Evolutionary conservation across 305 asterid species (phyloP), one percentile per base, ranked within the genome.

Genomic region (Solanum hybrid): DNA sequence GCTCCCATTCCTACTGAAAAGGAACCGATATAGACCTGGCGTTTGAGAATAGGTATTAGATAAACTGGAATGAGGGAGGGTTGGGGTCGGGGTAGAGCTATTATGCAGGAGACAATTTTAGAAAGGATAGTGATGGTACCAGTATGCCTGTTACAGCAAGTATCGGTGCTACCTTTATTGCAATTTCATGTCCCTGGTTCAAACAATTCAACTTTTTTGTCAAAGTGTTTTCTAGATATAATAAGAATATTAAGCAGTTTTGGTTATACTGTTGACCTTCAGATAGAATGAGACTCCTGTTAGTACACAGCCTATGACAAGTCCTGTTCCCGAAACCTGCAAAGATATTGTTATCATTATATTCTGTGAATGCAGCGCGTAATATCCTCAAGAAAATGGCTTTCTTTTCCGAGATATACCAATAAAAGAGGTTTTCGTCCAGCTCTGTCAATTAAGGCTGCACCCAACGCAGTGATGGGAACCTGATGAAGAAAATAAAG

Each of bases 1-100:
- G 99, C 99, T 90, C 98, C 99, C 99, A 97, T 97, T 91, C 99
- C 99, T 82, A 82, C 90, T 86, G 99, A 97, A 92, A 97, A 97
- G 29, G 98, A 90, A 20, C 95, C 98, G 80, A 97, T 94, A 91
- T 95, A 97, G 57, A 97, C 96, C 99, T 97, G 94, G 94, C 89
- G 42, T 89, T 89, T 40, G 42, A 73, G 67, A 89, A 39, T 33
- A 67, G 71, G 37, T 61, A 73, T 87, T 24, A 33, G 24, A 91
- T 64, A 89, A 84, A 76, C 77, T 35, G 34, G 35, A 73, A 20
- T 20, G 71, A 18, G 69, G 69, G 69, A 18, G 69, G 11, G 24
- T 57, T 57, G 11, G 69, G 24, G 0, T 20, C 31, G 18, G 78
- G 29, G 29, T 29, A 29, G 2, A 18, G 46, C 8, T 40, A 28